Evolutionary conservation across 1,139 yeast species (phyloP), one percentile per base, ranked within the genome.

Genomic region (Suhomyces wounanorum): DNA sequence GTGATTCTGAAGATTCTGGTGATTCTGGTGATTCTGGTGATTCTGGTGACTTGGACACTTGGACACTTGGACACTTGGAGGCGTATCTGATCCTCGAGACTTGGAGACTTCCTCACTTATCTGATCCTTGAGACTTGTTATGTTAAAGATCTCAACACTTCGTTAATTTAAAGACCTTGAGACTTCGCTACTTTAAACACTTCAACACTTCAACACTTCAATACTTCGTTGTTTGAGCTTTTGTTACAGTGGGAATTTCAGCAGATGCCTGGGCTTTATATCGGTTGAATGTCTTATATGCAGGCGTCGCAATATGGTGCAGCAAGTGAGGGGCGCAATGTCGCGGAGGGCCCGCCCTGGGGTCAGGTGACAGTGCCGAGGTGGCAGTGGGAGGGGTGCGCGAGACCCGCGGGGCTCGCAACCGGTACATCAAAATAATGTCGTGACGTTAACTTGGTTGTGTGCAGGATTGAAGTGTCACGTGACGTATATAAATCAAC

Each of bases 271-370:
- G 21, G 13, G 16, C n/a, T 40, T 40, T 40, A 40, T 40, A 40
- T 17, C 14, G n/a, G 18, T 33, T 33, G 37, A 14, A 33, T 6
- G 18, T 17, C 14, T 33, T 33, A 16, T 17, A 10, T 33, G 37
- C 37, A 33, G 6, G 18, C 9, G 7, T 18, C 37, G 37, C 37
- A 33, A 33, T 30, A 30, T 14, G 37, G 3, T n/a, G 35, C 37
- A 33, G 37, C 37, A 33, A 33, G 37, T 16, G 14, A 21, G 41
- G 40, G 18, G 37, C 25, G 21, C 17, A 36, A 45, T 31, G 43
- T 37, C 40, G 36, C 42, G 45, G 37, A n/a, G 14, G 41, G 23
- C 49, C 49, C 49, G 49, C 49, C 49, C 42, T 37, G 36, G 6
- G 31, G 39, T 46, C 49, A 46, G 42, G 42, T 46, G 49, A 16